A percentile compares a stretch with the other conserved stretches of the same genome.
Conservation (phyloP, 2,329 filamentous ascomycete species). For the Ophiostoma quercus region DNA sequence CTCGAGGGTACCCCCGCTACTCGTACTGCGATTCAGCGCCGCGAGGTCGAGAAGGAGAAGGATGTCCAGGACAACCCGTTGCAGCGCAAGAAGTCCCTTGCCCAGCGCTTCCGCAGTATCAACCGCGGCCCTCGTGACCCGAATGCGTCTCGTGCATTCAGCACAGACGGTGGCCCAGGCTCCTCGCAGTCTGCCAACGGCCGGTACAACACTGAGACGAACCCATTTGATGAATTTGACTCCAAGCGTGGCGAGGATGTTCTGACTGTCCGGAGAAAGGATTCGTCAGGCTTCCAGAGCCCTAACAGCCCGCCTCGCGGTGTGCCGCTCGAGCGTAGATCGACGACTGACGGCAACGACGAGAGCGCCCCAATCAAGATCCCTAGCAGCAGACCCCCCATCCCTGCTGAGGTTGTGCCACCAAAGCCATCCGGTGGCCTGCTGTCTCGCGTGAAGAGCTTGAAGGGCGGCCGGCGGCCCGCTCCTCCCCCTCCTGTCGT, state of each 20-base stretch:
- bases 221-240: constrained; percentile 73
- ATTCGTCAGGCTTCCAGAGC: constrained; percentile 28
- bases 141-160: constrained; percentile 36
- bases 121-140: constrained; percentile 62
- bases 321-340: constrained; percentile 55
- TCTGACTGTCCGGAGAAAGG: constrained; percentile 41
- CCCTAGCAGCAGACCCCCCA: not conserved
- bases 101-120: constrained; percentile 83
- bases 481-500: constrained; percentile 26
- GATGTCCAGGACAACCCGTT: constrained; percentile 54
- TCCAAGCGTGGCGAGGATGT: constrained; percentile 50
- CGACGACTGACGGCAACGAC: constrained; percentile 50
- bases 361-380: not conserved
- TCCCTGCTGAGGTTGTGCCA: constrained; percentile 36
- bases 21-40: constrained; percentile 68
- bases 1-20: constrained; percentile 89
- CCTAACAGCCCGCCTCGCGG: constrained; percentile 52
- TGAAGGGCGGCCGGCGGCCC: constrained; percentile 63
- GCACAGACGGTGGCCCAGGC: constrained; percentile 28
- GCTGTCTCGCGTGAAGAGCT: constrained; percentile 72
- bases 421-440: constrained; percentile 55
- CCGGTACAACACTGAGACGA: constrained; percentile 32
- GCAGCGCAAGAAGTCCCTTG: constrained; percentile 88
- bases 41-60: constrained; percentile 63
- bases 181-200: constrained; percentile 26